These are phyloP conservation scores for Daldinia sp. DNA, from an alignment of 2,329 filamentous ascomycete species.

Conservation along the genomic window DNA sequence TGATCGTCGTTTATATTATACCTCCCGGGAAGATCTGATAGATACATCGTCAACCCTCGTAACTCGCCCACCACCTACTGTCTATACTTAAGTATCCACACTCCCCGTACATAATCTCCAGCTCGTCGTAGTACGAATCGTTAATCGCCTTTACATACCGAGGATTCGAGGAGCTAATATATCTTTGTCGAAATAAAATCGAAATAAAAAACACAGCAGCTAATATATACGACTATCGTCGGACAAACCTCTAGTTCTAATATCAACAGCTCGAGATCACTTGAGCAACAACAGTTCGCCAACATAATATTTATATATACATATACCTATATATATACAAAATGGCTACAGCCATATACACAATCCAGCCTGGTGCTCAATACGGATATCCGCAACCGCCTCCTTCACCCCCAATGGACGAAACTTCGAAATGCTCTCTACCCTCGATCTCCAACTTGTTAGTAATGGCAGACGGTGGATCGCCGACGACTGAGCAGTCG, in stretches of 20 bases:
- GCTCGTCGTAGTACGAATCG: conserved; percentile 33
- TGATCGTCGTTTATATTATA: conserved; percentile 58
- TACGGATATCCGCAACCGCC: conserved; percentile 70
- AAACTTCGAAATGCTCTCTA: conserved; percentile 79
- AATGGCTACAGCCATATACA: conserved; percentile 59
- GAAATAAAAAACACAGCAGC: conserved; percentile 1
- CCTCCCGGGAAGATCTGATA: conserved; percentile 58
- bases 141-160: conserved; percentile 31
- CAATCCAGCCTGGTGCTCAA: conserved; percentile 56
- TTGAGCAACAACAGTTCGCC: conserved; percentile 26
- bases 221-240: conserved; percentile 35
- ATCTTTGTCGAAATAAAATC: conserved; percentile 16
- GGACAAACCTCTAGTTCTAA: conserved; percentile 30
- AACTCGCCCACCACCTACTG: conserved; percentile 51
- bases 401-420: conserved; percentile 79
- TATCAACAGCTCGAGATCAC: conserved; percentile 25
- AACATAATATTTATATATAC: conserved; percentile 32
- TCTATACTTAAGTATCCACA: conserved; percentile 56
- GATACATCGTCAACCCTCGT: conserved; percentile 53
- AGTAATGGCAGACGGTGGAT: conserved; percentile 78
- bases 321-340: conserved; percentile 40
- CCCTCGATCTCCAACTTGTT: conserved; percentile 94
- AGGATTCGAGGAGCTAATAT: conserved; percentile 19
- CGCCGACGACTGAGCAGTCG: conserved; percentile 63
- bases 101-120: conserved; percentile 44